Evolutionary conservation across 164 flowering plant species (phyloP).

Genomic region (Annona cherimola): DNA sequence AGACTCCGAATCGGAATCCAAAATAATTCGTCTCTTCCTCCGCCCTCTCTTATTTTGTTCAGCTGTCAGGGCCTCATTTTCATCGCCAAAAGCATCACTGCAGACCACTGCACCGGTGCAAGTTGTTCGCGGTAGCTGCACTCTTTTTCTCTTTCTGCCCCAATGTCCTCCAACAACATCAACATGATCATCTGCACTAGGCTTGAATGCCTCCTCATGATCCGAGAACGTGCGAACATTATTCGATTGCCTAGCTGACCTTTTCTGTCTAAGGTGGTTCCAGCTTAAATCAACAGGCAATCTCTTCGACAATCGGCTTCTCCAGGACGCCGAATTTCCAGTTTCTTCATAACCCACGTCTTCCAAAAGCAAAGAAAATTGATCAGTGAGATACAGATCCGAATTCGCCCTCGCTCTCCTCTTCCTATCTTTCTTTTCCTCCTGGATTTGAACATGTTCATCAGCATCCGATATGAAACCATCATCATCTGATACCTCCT

Average conservation of each 20-base stretch:
- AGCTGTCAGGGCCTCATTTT: slow-evolving; percentile 13
- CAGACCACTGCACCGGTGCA: slow-evolving; percentile 24
- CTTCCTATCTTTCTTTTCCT: not conserved
- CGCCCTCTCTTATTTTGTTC: slow-evolving; percentile 13
- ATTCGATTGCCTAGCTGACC: not conserved
- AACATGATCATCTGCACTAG: slow-evolving; percentile 43
- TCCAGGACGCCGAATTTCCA: not conserved
- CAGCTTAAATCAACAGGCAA: not conserved
- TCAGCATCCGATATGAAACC: slow-evolving; percentile 5
- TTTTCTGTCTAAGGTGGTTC: not conserved
- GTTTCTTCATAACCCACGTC: not conserved
- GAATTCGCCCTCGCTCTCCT: not conserved
- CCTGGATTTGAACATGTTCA: slow-evolving; percentile 9
- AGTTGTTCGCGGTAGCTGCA: slow-evolving; percentile 9
- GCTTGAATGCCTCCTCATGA: slow-evolving; percentile 59
- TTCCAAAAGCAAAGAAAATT: not conserved
- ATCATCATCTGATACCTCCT: not conserved
- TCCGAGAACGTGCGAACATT: slow-evolving; percentile 12
- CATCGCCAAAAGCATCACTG: slow-evolving; percentile 27
- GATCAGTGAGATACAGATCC: not conserved
- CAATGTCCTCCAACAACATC: slow-evolving; percentile 53
- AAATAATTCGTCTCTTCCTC: slow-evolving; percentile 15
- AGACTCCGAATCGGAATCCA: slow-evolving; percentile 62
- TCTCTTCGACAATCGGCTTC: not conserved
- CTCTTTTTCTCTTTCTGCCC: not conserved